Percentiles rank a stretch among this genome's conserved stretches.
phyloP scores from a whole-genome alignment of 1,139 yeast genomes.

The Arxiozyma slooffiae region DNA sequence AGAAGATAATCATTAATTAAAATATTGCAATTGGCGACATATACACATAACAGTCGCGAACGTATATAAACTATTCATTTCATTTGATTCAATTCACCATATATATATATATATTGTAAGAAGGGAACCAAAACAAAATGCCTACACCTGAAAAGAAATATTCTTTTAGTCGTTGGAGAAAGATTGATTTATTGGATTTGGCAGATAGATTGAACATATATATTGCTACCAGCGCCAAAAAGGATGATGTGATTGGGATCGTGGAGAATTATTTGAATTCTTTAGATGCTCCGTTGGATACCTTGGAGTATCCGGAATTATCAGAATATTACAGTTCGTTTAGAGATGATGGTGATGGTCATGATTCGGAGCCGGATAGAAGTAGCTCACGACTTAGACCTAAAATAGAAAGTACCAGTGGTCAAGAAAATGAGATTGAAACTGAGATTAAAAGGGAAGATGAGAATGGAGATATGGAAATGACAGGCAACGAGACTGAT shows the following conservation, averaged over 20 bases:
- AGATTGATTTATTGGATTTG: slow-evolving; percentile 24
- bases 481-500: no score
- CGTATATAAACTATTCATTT: no score
- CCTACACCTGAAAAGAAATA: not conserved
- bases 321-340: slow-evolving; percentile 20
- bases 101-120: no score
- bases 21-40: no score
- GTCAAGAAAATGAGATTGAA: not conserved
- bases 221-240: slow-evolving; percentile 16
- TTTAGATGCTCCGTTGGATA: slow-evolving; percentile 19
- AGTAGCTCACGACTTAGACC: slow-evolving; percentile 1
- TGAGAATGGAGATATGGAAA: no score
- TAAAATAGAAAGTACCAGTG: not conserved
- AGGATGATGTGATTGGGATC: slow-evolving; percentile 16
- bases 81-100: no score
- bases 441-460: not conserved
- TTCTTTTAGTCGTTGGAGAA: slow-evolving; percentile 22
- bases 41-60: no score
- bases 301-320: slow-evolving; percentile 26
- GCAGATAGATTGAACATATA: slow-evolving; percentile 21
- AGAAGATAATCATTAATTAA: no score
- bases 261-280: slow-evolving; percentile 17
- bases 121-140: not conserved
- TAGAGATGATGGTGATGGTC: not conserved
- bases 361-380: slow-evolving; percentile 1